phyloP scores from a whole-genome alignment of 1,284 basidiomycete species.

The Gastroboletus turbinatus region DNA sequence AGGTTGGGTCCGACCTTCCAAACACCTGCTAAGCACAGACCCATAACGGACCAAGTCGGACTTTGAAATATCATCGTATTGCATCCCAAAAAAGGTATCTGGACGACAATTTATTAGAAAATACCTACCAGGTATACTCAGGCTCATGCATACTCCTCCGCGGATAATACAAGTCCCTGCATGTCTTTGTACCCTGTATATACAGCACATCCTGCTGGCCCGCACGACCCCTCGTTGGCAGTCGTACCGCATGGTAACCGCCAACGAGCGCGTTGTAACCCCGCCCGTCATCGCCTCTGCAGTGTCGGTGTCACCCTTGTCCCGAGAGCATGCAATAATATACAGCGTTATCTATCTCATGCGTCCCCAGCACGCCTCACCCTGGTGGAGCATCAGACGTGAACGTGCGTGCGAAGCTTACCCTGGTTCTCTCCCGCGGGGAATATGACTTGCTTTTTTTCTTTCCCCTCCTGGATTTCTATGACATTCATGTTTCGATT shows the following conservation, averaged over 20 bases:
- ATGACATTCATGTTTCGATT: slow-evolving; percentile 1
- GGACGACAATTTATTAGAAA: slow-evolving; percentile 25
- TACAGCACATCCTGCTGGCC: neutral
- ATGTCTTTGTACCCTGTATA: neutral
- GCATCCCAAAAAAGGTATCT: slow-evolving; percentile 17
- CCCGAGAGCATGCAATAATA: neutral
- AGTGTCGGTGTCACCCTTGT: neutral
- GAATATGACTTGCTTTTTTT: slow-evolving; percentile 11
- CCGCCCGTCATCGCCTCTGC: neutral
- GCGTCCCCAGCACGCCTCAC: slow-evolving; percentile 17
- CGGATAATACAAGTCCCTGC: slow-evolving; percentile 4
- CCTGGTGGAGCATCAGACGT: slow-evolving; percentile 24
- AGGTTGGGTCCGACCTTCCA: slow-evolving; percentile 42
- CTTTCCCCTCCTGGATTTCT: slow-evolving; percentile 9
- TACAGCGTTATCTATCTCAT: neutral
- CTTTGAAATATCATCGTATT: slow-evolving; percentile 28
- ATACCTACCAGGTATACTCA: slow-evolving; percentile 5
- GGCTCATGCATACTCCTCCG: slow-evolving; percentile 7
- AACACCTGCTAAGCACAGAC: slow-evolving; percentile 40
- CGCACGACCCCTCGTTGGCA: neutral
- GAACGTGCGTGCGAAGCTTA: slow-evolving; percentile 32
- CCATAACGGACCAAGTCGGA: slow-evolving; percentile 36
- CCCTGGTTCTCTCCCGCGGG: slow-evolving; percentile 13
- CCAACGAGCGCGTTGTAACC: neutral
- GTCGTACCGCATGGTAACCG: neutral